These are phyloP conservation scores for Colletotrichum eremochloae DNA, from an alignment of 2,329 filamentous ascomycete species.

Conservation along the genomic window DNA sequence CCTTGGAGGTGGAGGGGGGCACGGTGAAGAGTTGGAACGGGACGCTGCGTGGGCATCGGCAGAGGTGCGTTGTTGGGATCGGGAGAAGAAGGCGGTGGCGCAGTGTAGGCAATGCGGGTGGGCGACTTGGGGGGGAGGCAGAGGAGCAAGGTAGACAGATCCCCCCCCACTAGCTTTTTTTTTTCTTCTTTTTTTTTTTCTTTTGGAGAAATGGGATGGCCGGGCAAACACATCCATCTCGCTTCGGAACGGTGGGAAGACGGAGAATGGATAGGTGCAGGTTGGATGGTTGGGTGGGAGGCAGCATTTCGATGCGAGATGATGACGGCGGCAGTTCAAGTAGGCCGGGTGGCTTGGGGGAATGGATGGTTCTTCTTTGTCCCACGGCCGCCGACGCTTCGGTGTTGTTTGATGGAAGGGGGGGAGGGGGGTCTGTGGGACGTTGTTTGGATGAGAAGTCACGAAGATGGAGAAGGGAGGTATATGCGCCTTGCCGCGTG, in stretches of 20 bases:
- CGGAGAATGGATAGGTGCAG: conserved; percentile 22
- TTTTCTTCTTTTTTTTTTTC: neutral
- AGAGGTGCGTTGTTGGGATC: neutral
- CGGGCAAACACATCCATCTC: neutral
- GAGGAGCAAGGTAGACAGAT: neutral
- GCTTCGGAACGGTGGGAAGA: neutral
- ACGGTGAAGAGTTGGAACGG: neutral
- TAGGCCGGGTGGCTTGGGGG: neutral
- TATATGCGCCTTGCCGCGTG: conserved; percentile 17
- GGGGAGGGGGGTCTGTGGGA: neutral
- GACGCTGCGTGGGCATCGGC: neutral
- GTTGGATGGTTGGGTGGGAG: neutral
- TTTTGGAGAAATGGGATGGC: neutral
- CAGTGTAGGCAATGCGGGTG: neutral
- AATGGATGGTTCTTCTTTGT: neutral
- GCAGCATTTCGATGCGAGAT: no score
- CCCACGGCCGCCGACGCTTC: neutral
- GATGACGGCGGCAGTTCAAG: neutral
- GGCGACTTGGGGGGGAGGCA: no score
- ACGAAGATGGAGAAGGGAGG: neutral
- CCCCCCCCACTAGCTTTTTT: neutral
- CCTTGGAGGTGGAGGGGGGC: neutral
- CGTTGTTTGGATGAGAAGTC: conserved; percentile 20
- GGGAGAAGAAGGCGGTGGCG: neutral
- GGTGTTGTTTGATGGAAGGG: neutral